phyloP scores from a whole-genome alignment of 495 filamentous ascomycete species.

The Penicillium coffeae region DNA sequence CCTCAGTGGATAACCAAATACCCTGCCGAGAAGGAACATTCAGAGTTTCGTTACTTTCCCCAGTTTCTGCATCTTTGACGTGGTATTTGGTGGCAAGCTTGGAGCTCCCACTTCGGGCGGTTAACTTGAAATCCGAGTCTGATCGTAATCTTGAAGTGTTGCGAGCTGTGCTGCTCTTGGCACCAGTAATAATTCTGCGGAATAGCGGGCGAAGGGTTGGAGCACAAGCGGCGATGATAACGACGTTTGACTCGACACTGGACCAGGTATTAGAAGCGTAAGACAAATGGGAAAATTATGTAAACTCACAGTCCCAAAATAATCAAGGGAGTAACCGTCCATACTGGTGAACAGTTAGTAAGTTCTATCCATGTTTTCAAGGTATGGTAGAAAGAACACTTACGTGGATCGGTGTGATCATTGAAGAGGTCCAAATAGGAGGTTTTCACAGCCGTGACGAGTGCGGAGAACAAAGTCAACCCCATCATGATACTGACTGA shows the following conservation, averaged over 20 bases:
- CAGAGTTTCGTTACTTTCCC: background rate
- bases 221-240: constrained; percentile 34
- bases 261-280: background rate
- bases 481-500: constrained; percentile 25
- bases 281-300: background rate
- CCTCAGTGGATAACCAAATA: background rate
- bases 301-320: constrained; percentile 16
- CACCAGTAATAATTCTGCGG: constrained; percentile 7
- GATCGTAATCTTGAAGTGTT: background rate
- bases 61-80: background rate
- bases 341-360: constrained; percentile 10
- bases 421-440: constrained; percentile 17
- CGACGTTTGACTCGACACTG: constrained; percentile 24
- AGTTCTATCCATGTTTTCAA: too few relatives aligned
- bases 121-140: background rate
- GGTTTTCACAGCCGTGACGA: constrained; percentile 19
- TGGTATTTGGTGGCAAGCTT: background rate
- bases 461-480: constrained; percentile 19
- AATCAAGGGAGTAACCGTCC: constrained; percentile 11
- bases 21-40: background rate
- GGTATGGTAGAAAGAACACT: background rate
- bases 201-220: constrained; percentile 32
- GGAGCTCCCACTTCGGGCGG: background rate
- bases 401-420: constrained; percentile 14
- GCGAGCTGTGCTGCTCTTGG: background rate